Conservation (phyloP, 2,329 filamentous ascomycete genomes). For the Lasiodiplodia sp. region DNA sequence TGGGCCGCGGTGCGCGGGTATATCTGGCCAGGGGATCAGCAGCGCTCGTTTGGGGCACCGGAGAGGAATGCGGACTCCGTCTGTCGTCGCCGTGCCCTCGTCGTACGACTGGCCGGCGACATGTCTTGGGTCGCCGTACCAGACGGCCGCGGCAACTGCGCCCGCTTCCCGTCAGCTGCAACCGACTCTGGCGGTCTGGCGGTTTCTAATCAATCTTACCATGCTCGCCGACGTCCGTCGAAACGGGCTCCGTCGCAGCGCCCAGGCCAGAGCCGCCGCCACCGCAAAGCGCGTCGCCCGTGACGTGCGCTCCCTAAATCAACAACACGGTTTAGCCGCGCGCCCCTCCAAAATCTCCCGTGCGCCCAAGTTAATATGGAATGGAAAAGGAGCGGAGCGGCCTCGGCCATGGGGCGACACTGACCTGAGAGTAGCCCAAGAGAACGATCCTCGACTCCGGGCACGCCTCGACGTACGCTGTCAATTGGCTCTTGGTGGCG, state of each 20-base stretch:
- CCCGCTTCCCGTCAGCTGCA: slow-evolving; percentile 7
- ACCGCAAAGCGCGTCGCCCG: slow-evolving; percentile 24
- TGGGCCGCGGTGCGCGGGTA: slow-evolving; percentile 26
- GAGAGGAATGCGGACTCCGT: slow-evolving; percentile 17
- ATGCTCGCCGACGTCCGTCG: slow-evolving; percentile 20
- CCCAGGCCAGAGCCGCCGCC: slow-evolving; percentile 24
- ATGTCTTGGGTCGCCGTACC: slow-evolving; percentile 24
- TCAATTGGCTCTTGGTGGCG: slow-evolving; percentile 21
- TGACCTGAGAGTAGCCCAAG: slow-evolving; percentile 26
- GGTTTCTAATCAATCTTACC: slow-evolving; percentile 23
- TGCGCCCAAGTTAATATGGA: slow-evolving; percentile 23
- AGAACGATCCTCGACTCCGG: slow-evolving; percentile 22
- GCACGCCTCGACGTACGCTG: slow-evolving; percentile 20
- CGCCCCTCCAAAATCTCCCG: slow-evolving; percentile 20
- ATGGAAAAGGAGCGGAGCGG: slow-evolving; percentile 26
- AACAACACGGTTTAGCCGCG: slow-evolving; percentile 28
- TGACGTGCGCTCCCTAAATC: slow-evolving; percentile 28
- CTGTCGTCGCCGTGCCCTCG: slow-evolving; percentile 6
- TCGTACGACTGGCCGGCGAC: slow-evolving; percentile 18
- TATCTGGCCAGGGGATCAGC: slow-evolving; percentile 19
- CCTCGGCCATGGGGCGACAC: slow-evolving; percentile 15
- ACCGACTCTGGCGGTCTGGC: slow-evolving; percentile 17
- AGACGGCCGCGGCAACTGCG: slow-evolving; percentile 21
- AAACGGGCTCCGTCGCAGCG: slow-evolving; percentile 26
- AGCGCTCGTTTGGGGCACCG: slow-evolving; percentile 11